phyloP scores from a whole-genome alignment of 805 yeast species.

The Candida vaughaniae region DNA sequence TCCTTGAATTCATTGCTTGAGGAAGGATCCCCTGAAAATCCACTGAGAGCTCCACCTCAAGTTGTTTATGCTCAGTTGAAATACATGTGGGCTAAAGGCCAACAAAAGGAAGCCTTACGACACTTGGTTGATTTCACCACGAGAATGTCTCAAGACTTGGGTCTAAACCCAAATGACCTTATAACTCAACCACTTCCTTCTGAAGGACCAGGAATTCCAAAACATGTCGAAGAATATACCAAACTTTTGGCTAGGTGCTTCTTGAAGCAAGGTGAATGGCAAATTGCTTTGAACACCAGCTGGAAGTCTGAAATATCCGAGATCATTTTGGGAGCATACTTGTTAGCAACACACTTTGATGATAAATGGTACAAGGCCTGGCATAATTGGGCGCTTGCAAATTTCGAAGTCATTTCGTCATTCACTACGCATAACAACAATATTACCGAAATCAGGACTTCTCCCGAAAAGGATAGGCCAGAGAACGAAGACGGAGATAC shows the following conservation, averaged over 20 bases:
- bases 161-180: conserved; percentile 81
- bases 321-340: conserved; percentile 84
- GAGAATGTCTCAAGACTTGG: conserved; percentile 83
- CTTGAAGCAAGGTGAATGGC: conserved; percentile 98
- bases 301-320: conserved; percentile 82
- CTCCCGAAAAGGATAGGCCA: conserved; percentile 7
- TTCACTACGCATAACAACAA: conserved; percentile 33
- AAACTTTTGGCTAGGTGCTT: conserved; percentile 88
- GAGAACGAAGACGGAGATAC: conserved; percentile 17
- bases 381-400: conserved; percentile 99
- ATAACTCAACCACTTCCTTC: conserved; percentile 84
- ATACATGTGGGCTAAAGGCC: conserved; percentile 96
- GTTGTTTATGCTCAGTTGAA: conserved; percentile 96
- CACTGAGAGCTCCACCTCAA: conserved; percentile 89
- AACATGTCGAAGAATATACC: conserved; percentile 80
- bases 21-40: conserved; percentile 59
- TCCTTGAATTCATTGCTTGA: conserved; percentile 79
- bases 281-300: conserved; percentile 69
- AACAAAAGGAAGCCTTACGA: conserved; percentile 78
- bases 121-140: conserved; percentile 89
- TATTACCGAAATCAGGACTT: conserved; percentile 14
- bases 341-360: conserved; percentile 94
- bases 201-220: conserved; percentile 64
- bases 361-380: conserved; percentile 95
- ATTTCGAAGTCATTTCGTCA: conserved; percentile 88